Evolutionary conservation across 495 filamentous ascomycete species (phyloP).

Genomic region (Tuber aestivum): DNA sequence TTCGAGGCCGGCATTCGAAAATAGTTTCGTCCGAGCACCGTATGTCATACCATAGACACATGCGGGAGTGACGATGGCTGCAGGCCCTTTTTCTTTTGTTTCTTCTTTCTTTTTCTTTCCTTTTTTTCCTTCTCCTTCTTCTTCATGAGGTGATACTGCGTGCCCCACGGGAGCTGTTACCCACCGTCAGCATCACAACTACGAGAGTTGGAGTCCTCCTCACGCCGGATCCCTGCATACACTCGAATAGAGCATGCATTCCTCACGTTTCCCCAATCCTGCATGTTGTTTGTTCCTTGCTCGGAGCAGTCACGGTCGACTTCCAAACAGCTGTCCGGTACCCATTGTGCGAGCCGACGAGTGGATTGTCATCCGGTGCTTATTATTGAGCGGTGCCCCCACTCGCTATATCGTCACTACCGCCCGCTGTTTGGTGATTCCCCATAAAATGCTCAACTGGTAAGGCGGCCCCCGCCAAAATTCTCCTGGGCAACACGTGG

Average conservation of each 20-base stretch:
- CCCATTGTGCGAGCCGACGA: background rate
- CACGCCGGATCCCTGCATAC: background rate
- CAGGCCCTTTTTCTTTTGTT: background rate
- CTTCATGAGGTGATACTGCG: background rate
- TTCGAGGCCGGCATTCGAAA: background rate
- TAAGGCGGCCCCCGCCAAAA: background rate
- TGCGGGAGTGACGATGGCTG: background rate
- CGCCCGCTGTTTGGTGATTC: background rate
- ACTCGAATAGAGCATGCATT: background rate
- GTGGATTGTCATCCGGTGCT: background rate
- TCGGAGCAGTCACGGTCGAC: slow-evolving; percentile 3
- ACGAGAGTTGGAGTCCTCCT: background rate
- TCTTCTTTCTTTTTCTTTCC: too few species aligned
- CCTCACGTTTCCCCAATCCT: background rate
- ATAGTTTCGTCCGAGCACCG: background rate
- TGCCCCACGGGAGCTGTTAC: background rate
- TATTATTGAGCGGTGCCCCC: background rate
- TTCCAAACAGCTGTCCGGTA: background rate
- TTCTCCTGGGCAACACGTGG: background rate
- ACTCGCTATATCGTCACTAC: background rate
- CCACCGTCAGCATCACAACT: background rate
- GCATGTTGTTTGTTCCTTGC: background rate
- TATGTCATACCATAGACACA: background rate
- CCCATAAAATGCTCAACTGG: background rate
- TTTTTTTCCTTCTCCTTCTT: too few species aligned